phyloP scores from a whole-genome alignment of 2,329 filamentous ascomycete species.

The Tolypocladium tropicale region DNA sequence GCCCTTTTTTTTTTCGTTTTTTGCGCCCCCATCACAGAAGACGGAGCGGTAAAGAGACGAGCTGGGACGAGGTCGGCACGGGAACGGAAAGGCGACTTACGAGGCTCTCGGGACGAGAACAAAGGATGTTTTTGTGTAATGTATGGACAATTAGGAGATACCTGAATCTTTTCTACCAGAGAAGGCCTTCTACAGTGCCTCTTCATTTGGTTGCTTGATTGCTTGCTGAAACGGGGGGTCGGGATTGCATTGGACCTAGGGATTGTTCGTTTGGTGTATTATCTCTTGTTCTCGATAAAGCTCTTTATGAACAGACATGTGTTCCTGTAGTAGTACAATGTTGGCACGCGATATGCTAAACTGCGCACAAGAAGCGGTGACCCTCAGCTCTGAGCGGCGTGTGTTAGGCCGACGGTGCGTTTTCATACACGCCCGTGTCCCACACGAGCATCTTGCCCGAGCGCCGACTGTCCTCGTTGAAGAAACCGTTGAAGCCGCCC shows the following conservation, averaged over 20 bases:
- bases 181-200: neutral
- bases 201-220: neutral
- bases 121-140: slow-evolving; percentile 1
- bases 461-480: slow-evolving; percentile 51
- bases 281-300: neutral
- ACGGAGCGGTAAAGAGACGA: neutral
- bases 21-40: neutral
- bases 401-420: neutral
- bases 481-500: slow-evolving; percentile 49
- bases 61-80: neutral
- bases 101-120: neutral
- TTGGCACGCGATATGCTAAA: neutral
- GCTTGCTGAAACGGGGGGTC: neutral
- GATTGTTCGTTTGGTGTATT: neutral
- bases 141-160: neutral
- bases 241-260: neutral
- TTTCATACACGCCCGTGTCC: slow-evolving; percentile 34
- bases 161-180: neutral
- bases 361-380: neutral
- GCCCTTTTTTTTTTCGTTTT: neutral
- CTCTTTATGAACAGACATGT: neutral
- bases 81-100: neutral
- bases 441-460: slow-evolving; percentile 49
- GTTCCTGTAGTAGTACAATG: neutral
- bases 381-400: neutral